Evolutionary conservation across 306 rosid genomes (phyloP), one percentile per base, ranked within the genome.

Genomic region (Pueraria montana): DNA sequence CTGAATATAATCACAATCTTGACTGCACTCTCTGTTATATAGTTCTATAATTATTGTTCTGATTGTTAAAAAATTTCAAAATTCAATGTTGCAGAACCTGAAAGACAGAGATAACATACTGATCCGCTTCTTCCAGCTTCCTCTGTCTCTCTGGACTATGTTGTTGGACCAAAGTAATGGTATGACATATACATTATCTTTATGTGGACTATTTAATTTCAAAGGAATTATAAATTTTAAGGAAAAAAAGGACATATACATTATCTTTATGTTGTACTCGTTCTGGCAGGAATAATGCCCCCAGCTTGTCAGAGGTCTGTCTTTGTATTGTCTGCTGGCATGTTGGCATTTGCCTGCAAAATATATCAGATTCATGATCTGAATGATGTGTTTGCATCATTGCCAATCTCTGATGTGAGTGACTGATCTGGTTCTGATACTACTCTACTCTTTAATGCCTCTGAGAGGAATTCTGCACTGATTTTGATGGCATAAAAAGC

Each of bases 91-190:
- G 83, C 97, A 96, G 99, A 92, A 89, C 84, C 87, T 85, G 72
- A 88, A 86, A 49, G 97, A 89, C 84, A 85, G 80, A 38, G 96
- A 90, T 84, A 89, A 81, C 86, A 82, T 91, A 61, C 81, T 87
- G 72, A 87, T 94, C 77, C 91, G 91, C 63, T 87, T 90, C 89
- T 89, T 96, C 84, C 99, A 94, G 86, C 89, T 94, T 91, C 94
- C 92, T 65, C 80, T 96, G 3, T 91, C 99, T 83, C 94, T 96
- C 78, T 91, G 92, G 91, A 89, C 89, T 53, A 34, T 79, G 48
- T 86, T 93, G 80, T 86, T 91, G 77, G 95, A 94, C 59, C 82
- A 89, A 11, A 87, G 86, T 89, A 84, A 86, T 86, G 98, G 99
- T 96, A 83, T 58, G 86, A 73, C 48, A 72, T 48, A 45, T 67